Conservation (phyloP, 495 filamentous ascomycete genomes). For the Aspergillus sclerotiicarbonarius region DNA sequence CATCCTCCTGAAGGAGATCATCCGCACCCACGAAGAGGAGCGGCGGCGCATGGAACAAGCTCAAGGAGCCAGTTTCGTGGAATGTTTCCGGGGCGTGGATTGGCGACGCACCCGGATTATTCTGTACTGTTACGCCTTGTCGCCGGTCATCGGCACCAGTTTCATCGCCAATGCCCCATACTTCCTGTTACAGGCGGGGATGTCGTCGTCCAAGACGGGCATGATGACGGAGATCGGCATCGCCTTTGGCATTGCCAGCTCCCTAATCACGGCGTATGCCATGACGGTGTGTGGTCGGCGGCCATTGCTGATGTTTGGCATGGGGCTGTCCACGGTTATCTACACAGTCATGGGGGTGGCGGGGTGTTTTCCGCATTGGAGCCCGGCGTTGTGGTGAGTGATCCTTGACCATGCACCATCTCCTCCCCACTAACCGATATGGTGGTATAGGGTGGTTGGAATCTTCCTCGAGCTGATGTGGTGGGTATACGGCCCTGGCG, state of each 20-base stretch:
- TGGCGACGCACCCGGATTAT: conserved; percentile 33
- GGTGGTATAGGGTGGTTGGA: conserved; percentile 8
- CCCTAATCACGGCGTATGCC: conserved; percentile 17
- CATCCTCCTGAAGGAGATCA: neutral
- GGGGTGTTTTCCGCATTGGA: conserved; percentile 17
- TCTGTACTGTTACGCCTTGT: conserved; percentile 20
- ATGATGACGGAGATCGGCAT: conserved; percentile 28
- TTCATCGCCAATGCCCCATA: conserved; percentile 26
- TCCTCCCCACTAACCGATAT: neutral
- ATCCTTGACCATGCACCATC: no score
- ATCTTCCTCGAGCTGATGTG: conserved; percentile 19
- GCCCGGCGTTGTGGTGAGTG: conserved; percentile 17
- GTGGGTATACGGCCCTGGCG: conserved; percentile 20
- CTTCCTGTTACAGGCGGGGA: conserved; percentile 25
- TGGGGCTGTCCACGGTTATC: conserved; percentile 16
- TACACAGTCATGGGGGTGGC: conserved; percentile 26
- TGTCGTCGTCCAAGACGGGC: conserved; percentile 14
- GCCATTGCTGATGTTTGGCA: conserved; percentile 20
- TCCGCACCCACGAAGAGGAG: neutral
- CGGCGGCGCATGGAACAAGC: neutral
- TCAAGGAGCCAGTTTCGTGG: conserved; percentile 14
- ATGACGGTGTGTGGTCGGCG: conserved; percentile 23
- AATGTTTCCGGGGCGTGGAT: conserved; percentile 28
- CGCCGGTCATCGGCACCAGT: conserved; percentile 23
- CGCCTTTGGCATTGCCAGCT: conserved; percentile 19